These are phyloP conservation scores for Scleroderma citrinum DNA, from an alignment of 768 basidiomycete species.

Conservation along the genomic window DNA sequence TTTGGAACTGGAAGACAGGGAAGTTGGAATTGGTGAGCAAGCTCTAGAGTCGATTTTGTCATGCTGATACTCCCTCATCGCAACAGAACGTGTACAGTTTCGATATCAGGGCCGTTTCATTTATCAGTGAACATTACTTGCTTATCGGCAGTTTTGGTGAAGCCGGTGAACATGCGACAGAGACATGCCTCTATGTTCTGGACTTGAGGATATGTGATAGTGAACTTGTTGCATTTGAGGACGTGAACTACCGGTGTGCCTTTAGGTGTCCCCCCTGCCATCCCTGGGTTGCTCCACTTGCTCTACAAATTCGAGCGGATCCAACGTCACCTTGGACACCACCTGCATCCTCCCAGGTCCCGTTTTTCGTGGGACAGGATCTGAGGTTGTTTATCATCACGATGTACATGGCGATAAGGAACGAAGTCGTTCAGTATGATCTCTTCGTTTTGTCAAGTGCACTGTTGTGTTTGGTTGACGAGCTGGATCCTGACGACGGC, in stretches of 20 bases:
- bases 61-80: conserved; percentile 1
- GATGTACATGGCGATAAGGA: conserved; percentile 31
- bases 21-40: conserved; percentile 41
- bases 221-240: conserved; percentile 24
- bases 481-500: conserved; percentile 10
- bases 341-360: conserved; percentile 28
- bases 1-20: conserved; percentile 69
- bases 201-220: conserved; percentile 32
- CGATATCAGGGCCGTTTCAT: conserved; percentile 36
- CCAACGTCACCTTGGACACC: conserved; percentile 45
- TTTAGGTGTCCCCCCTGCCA: conserved; percentile 39
- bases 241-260: conserved; percentile 29
- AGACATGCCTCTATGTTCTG: conserved; percentile 32
- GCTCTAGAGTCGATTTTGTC: neutral
- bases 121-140: conserved; percentile 37
- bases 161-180: conserved; percentile 15
- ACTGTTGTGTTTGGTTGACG: conserved; percentile 23
- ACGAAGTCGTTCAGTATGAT: conserved; percentile 28
- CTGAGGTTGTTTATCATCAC: conserved; percentile 45
- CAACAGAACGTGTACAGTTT: conserved; percentile 23
- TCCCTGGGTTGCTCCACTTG: conserved; percentile 21
- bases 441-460: conserved; percentile 40
- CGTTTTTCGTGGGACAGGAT: conserved; percentile 39
- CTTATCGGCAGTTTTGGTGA: conserved; percentile 29
- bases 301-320: conserved; percentile 46